These are phyloP conservation scores for Umbellularia californica DNA, from an alignment of 164 flowering plant species.

Conservation along the genomic window DNA sequence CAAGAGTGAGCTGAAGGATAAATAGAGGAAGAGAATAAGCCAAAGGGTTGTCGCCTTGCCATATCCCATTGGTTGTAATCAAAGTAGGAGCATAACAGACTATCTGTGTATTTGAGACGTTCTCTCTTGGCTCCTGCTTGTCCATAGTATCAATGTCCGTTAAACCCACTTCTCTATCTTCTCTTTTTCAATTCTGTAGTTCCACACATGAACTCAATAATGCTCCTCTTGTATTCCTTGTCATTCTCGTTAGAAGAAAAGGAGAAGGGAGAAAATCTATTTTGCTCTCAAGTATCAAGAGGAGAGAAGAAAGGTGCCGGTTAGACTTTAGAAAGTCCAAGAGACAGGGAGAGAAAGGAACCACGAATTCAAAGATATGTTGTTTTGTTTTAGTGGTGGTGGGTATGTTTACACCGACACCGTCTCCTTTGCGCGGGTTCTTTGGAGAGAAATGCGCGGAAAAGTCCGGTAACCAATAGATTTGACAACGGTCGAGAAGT, in stretches of 20 bases:
- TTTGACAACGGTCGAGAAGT: background rate
- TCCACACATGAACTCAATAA: background rate
- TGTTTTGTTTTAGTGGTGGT: background rate
- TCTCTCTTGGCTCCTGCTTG: background rate
- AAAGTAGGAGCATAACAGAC: constrained; percentile 17
- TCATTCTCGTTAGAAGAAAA: no score
- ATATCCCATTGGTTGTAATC: constrained; percentile 20
- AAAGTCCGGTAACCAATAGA: background rate
- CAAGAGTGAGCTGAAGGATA: constrained; percentile 15
- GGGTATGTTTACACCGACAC: background rate
- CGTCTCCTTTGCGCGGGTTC: background rate
- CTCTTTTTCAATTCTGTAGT: background rate
- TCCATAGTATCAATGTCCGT: background rate
- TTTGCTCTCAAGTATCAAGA: background rate
- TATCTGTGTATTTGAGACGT: background rate
- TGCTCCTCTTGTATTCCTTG: background rate
- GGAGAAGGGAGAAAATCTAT: background rate
- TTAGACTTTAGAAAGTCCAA: background rate
- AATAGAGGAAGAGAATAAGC: constrained; percentile 18
- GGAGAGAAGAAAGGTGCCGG: background rate
- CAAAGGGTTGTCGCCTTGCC: constrained; percentile 22
- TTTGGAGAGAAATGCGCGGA: background rate
- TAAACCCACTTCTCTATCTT: no score
- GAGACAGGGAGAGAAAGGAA: background rate
- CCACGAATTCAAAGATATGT: background rate